Base-by-base conservation (phyloP, 164 flowering plant genomes). In the Paratinospora sagittata region DNA sequence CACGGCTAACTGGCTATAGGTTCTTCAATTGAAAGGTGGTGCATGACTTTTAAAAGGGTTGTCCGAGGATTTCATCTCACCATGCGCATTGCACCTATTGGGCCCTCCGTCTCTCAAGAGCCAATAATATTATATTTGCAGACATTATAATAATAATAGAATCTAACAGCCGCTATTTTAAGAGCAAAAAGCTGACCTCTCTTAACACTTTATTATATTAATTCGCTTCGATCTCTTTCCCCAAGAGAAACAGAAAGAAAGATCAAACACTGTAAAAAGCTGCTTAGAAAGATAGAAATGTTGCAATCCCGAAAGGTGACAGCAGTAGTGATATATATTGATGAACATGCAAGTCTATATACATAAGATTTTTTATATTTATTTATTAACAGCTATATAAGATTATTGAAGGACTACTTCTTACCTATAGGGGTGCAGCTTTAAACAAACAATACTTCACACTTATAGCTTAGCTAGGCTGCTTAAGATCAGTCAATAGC, bases 51-150 rank as follows among this genome's bases (percentile, higher is more conserved):
- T 52, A 33, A 2, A 66, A 47, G 65, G 45, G 21, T 24, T 65
- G 68, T 65, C 49, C 68, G 68, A 66, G 68, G 68, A 66, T 66
- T 21, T 66, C 27, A 66, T 39, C 27, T 66, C 68, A 66, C 49
- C 52, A 66, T 47, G 68, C 68, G 68, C 68, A 27, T 36, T n/a
- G 26, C 39, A 8, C 23, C 68, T 66, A 66, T 66, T 66, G 68
- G 68, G 26, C 8, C 36, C n/a, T 12, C 11, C 41, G 3, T 36
- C 52, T 66, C 68, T 39, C 49, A 8, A 12, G 24, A 55, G 61
- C 61, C 61, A n/a, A 55, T 30, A 4, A 30, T 4, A 30, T 30
- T 30, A 30, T 4, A 30, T 30, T 55, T 55, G 6, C 61, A 55
- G 21, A 19, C 61, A 21, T 21, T 47, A 19, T 13, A 13, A 47